These are phyloP conservation scores for Coriolopsis trogii DNA, from an alignment of 1,284 basidiomycete genomes.

Conservation along the genomic window DNA sequence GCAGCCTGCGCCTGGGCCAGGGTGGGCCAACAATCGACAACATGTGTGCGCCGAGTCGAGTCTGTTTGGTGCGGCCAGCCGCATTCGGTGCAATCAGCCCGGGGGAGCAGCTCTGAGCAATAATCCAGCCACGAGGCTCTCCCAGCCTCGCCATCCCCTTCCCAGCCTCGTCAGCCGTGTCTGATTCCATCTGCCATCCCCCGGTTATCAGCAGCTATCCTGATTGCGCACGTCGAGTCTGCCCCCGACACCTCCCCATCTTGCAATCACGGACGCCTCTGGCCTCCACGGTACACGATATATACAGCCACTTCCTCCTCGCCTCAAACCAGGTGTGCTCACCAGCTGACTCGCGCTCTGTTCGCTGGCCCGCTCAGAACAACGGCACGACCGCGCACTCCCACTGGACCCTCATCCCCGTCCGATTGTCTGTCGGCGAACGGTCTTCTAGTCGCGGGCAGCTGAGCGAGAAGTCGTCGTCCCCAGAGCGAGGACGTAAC, in stretches of 20 bases:
- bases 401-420: not conserved
- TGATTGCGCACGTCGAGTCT: no score
- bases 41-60: no score
- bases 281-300: not conserved
- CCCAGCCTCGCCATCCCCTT: not conserved
- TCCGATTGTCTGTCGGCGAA: not conserved
- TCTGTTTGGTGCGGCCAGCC: constrained; percentile 25
- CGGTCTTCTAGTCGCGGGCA: constrained; percentile 4
- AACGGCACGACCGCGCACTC: no score
- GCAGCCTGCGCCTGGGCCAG: no score
- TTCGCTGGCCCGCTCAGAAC: not conserved
- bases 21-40: no score
- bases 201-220: no score
- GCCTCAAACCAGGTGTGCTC: not conserved
- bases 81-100: constrained; percentile 13
- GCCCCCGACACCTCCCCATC: no score
- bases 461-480: constrained; percentile 4
- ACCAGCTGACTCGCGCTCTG: no score
- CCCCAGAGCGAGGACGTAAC: constrained; percentile 2
- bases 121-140: constrained; percentile 18
- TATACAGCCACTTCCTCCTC: not conserved
- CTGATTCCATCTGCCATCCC: no score
- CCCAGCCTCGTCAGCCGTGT: not conserved
- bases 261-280: no score
- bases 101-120: constrained; percentile 22